Conservation (phyloP, 345 rosid genomes). For the Garcia nutans region DNA sequence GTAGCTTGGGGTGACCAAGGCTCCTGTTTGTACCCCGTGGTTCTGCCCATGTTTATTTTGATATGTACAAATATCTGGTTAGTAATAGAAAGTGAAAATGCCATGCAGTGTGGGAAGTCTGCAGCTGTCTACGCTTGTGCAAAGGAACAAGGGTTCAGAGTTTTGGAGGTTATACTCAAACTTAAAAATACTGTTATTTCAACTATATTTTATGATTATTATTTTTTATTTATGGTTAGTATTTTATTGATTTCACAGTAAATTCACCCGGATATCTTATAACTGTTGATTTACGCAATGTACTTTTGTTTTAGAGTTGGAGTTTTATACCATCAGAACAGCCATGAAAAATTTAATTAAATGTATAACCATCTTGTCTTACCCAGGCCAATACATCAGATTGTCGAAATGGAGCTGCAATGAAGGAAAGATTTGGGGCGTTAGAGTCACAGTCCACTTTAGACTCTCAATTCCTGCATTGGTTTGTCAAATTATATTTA, state of each 20-base stretch:
- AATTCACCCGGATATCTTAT: not conserved
- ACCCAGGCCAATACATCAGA: conserved; percentile 82
- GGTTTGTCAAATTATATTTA: conserved; percentile 48
- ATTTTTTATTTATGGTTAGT: not conserved
- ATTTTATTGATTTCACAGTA: not conserved
- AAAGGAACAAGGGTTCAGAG: conserved; percentile 79
- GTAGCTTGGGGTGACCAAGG: too few species aligned
- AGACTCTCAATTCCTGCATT: conserved; percentile 56
- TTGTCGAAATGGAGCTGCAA: conserved; percentile 69
- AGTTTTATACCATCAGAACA: not conserved
- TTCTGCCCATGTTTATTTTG: not conserved
- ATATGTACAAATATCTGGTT: conserved; percentile 13
- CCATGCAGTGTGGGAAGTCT: conserved; percentile 90
- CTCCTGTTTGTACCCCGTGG: too few species aligned
- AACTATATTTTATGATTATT: conserved; percentile 5
- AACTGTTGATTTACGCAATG: not conserved
- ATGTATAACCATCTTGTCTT: conserved; percentile 10
- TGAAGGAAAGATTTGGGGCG: conserved; percentile 87
- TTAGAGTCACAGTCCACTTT: conserved; percentile 60
- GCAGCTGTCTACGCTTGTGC: conserved; percentile 94
- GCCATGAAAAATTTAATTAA: not conserved
- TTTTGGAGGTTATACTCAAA: conserved; percentile 67
- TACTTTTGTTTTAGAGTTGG: not conserved
- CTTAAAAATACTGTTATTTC: conserved; percentile 12
- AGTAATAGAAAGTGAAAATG: not conserved